Evolutionary conservation across 371 early-diverging fungal genomes (phyloP), one percentile per base, ranked within the genome.

Genomic region (Saksenaea vasiformis): DNA sequence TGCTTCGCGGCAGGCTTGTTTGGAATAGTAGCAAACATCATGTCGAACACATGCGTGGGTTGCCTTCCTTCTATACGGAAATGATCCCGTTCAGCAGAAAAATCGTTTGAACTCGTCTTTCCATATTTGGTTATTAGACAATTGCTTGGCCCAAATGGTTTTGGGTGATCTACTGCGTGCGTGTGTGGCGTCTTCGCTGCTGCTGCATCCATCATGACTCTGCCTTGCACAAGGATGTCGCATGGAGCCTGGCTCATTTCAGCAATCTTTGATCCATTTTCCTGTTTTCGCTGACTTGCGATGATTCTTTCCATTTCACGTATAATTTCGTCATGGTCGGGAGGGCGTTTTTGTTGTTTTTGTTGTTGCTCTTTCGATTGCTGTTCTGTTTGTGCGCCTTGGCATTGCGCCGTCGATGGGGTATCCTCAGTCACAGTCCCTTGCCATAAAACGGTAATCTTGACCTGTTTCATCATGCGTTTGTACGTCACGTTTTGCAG

Each of bases 401-500:
- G 70, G 60, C 17, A 53, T 54, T 55, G 57, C 36, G 63, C 26
- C 72, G 62, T 14, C 62, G 70, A 58, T 68, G 68, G 36, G 22
- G 70, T 69, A 24, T 83, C 79, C 57, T 80, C 79, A 3, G 78
- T 62, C 3, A 85, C 85, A 2, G 84, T 61, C 3, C 87, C 87
- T 47, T 87, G 76, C 79, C 85, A 87, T 2, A 87, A 36, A 0
- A 78, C 66, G 19, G 74, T 80, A n/a, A 77, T 67, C 17, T 78
- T 68, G 64, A 87, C 66, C 36, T 78, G 67, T 28, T 82, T 74
- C 69, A 83, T 66, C 11, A 78, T 82, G 37, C 87, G 84, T 9
- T 85, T 77, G 56, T 86, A 85, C 5, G 91, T 94, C 14, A 92
- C 88, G 36, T 87, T 86, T 68, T 95, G 96, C 2, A 95, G 80